phyloP scores from a whole-genome alignment of 805 yeast genomes.

The Cyberlindnera xishuangbannaensis region DNA sequence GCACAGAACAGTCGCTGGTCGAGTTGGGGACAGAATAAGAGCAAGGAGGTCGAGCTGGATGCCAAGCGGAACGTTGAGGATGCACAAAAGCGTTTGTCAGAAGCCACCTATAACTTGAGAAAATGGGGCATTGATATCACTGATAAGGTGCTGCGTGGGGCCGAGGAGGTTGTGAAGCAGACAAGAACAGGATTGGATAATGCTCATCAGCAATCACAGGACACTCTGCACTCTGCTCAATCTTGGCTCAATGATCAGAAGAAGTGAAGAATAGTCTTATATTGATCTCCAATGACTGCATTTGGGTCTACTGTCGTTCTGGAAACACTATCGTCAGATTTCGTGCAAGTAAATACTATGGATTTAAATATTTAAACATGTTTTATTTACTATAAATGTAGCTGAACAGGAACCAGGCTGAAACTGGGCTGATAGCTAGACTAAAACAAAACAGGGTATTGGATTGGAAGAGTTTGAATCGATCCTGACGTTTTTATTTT shows the following conservation, averaged over 20 bases:
- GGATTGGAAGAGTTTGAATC: no score
- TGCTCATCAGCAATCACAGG: constrained; percentile 20
- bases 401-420: no score
- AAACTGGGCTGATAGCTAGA: no score
- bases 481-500: no score
- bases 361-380: no score
- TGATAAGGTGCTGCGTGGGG: constrained; percentile 27
- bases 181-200: constrained; percentile 23
- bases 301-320: no score
- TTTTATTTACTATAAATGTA: no score
- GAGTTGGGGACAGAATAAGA: constrained; percentile 32
- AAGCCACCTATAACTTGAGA: constrained; percentile 14
- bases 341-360: no score
- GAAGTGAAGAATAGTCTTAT: constrained; percentile 5
- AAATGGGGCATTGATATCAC: constrained; percentile 27
- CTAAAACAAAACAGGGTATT: no score
- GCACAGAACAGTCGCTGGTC: constrained; percentile 33
- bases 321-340: no score
- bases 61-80: constrained; percentile 29
- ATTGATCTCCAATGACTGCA: no score
- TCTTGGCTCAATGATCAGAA: constrained; percentile 22
- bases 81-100: constrained; percentile 17
- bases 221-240: constrained; percentile 19
- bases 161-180: constrained; percentile 25
- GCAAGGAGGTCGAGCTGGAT: constrained; percentile 28